phyloP scores from a whole-genome alignment of 140 eudicot genomes.

The Cichorium intybus region DNA sequence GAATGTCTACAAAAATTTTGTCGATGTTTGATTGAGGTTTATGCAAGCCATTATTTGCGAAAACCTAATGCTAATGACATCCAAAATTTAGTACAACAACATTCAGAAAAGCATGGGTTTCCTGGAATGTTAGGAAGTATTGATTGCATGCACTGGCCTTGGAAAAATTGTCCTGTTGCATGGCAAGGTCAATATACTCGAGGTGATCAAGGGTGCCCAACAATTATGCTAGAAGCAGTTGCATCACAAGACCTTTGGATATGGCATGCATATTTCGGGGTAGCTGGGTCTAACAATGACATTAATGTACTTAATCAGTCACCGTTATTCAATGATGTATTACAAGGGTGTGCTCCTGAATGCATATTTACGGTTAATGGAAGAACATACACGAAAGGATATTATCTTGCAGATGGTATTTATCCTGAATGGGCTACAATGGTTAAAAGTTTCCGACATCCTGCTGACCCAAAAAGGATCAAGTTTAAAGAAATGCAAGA shows the following conservation, averaged over 20 bases:
- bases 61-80: conserved; percentile 2
- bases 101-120: not conserved
- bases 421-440: conserved; percentile 8
- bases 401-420: no score
- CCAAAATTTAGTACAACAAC: not conserved
- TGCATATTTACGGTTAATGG: not conserved
- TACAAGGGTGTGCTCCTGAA: not conserved
- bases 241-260: conserved; percentile 13
- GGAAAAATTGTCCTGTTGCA: conserved; percentile 3
- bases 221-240: not conserved
- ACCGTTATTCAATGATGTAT: not conserved
- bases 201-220: no score
- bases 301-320: not conserved
- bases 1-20: not conserved
- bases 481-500: not conserved
- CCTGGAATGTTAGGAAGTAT: conserved; percentile 2
- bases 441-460: not conserved
- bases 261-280: not conserved
- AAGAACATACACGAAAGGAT: not conserved
- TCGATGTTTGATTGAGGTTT: not conserved
- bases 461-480: not conserved
- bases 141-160: conserved; percentile 7
- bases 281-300: not conserved
- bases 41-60: not conserved
- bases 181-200: conserved; percentile 8